Evolutionary conservation across 495 filamentous ascomycete species (phyloP).

Genomic region (Penicillium robsamsonii): DNA sequence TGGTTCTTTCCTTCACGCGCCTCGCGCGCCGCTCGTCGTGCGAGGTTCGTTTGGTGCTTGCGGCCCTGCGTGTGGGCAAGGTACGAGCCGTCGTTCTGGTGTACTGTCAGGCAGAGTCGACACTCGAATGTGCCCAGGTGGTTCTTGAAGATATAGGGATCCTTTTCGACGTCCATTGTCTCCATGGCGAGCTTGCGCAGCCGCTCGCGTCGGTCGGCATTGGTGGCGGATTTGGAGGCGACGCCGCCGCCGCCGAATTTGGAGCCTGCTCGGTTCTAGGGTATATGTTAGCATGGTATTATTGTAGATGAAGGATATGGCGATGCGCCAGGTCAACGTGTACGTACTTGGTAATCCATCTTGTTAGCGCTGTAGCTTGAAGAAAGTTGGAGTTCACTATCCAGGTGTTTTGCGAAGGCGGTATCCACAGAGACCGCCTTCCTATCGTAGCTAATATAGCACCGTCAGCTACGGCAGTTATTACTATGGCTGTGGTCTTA

Average conservation of each 20-base stretch:
- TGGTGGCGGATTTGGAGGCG: conserved; percentile 87
- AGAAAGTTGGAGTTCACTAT: conserved; percentile 20
- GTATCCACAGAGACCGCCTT: background rate
- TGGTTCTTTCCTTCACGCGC: conserved; percentile 80
- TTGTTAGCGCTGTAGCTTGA: conserved; percentile 12
- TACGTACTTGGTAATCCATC: conserved; percentile 63
- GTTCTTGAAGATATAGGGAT: conserved; percentile 99
- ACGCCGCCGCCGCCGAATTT: conserved; percentile 98
- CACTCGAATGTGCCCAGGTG: conserved; percentile 98
- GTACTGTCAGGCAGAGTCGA: conserved; percentile 95
- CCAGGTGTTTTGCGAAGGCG: conserved; percentile 14
- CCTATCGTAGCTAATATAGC: background rate
- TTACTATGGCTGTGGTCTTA: background rate
- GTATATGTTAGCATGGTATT: conserved; percentile 9
- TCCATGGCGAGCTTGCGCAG: conserved; percentile 97
- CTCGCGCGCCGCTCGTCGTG: conserved; percentile 88
- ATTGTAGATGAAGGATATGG: background rate
- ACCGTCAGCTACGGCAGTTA: background rate
- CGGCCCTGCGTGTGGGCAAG: conserved; percentile 98
- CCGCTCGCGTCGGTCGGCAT: conserved; percentile 94
- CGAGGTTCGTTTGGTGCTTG: conserved; percentile 99
- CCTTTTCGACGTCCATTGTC: conserved; percentile 98
- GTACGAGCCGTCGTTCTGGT: conserved; percentile 99
- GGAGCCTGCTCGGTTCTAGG: conserved; percentile 90
- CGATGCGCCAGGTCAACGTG: background rate